A percentile compares a stretch with the other conserved stretches of the same genome.
phyloP scores from a whole-genome alignment of 2,329 filamentous ascomycete genomes.

The Penicillium sp. region DNA sequence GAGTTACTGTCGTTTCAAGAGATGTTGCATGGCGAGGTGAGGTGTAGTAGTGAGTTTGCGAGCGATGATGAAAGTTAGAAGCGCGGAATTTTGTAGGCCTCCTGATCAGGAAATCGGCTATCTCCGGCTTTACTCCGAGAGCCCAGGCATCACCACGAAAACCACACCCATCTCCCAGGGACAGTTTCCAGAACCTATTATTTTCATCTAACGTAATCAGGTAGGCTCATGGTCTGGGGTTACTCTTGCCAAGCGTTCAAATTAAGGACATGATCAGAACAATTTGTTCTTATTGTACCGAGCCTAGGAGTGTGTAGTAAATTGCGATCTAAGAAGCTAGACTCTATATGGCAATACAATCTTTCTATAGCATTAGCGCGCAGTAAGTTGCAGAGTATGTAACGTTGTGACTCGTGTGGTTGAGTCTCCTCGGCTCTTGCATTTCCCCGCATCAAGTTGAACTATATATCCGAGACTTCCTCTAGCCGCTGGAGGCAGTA shows the following conservation, averaged over 20 bases:
- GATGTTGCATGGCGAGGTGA: background rate
- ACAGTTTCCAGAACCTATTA: background rate
- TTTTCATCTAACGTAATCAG: background rate
- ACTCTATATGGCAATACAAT: too few relatives aligned
- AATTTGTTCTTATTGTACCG: too few relatives aligned
- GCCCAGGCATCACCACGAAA: background rate
- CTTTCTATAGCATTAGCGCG: too few relatives aligned
- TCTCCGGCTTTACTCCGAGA: background rate
- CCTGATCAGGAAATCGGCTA: background rate
- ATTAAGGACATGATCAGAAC: too few relatives aligned
- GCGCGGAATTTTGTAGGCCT: background rate
- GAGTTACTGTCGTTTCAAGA: background rate
- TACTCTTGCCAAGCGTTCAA: too few relatives aligned
- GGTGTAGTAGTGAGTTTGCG: background rate
- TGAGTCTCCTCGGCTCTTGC: slow-evolving; percentile 19
- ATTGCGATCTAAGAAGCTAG: too few relatives aligned
- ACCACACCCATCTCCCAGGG: background rate
- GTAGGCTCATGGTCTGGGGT: background rate
- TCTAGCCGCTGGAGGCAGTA: too few relatives aligned
- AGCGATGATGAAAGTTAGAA: background rate
- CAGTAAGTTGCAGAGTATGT: background rate
- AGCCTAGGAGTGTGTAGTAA: too few relatives aligned
- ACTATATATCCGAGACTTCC: slow-evolving; percentile 7
- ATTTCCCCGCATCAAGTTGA: slow-evolving; percentile 29
- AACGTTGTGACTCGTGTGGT: background rate